Percentiles rank a stretch among this genome's conserved stretches.
These are phyloP conservation scores for Hymenoscyphus occultus DNA, from an alignment of 2,329 filamentous ascomycete species.

Conservation along the genomic window DNA sequence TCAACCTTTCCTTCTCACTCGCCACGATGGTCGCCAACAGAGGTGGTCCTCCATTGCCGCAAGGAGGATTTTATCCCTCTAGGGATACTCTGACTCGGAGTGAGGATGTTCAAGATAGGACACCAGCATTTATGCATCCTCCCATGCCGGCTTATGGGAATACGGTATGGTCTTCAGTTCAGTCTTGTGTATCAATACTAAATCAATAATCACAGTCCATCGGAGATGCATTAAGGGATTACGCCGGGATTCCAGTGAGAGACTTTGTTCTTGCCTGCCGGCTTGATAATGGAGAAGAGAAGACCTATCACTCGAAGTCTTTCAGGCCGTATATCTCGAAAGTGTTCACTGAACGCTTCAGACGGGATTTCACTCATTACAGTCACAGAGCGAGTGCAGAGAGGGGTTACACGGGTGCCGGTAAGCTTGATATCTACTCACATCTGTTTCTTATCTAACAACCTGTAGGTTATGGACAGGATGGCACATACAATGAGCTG, in stretches of 20 bases:
- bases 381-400: constrained; percentile 16
- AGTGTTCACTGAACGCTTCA: constrained; percentile 25
- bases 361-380: constrained; percentile 19
- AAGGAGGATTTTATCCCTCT: constrained; percentile 22
- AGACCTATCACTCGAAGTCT: constrained; percentile 25
- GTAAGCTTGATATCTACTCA: neutral
- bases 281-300: constrained; percentile 28
- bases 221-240: constrained; percentile 28
- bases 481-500: constrained; percentile 23
- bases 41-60: constrained; percentile 18
- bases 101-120: constrained; percentile 17
- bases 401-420: neutral
- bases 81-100: constrained; percentile 20
- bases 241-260: constrained; percentile 25
- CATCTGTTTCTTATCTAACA: neutral
- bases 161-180: constrained; percentile 12
- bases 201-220: constrained; percentile 25
- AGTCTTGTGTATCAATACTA: neutral
- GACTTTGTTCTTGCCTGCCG: constrained; percentile 30
- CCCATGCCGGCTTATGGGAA: neutral
- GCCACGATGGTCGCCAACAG: constrained; percentile 29
- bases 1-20: constrained; percentile 10
- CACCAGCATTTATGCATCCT: neutral
- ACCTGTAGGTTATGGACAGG: constrained; percentile 23
- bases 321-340: constrained; percentile 22